Percentiles rank a stretch among this genome's conserved stretches.
phyloP scores from a whole-genome alignment of 129 eudicot genomes.

The Flaveria linearis region DNA sequence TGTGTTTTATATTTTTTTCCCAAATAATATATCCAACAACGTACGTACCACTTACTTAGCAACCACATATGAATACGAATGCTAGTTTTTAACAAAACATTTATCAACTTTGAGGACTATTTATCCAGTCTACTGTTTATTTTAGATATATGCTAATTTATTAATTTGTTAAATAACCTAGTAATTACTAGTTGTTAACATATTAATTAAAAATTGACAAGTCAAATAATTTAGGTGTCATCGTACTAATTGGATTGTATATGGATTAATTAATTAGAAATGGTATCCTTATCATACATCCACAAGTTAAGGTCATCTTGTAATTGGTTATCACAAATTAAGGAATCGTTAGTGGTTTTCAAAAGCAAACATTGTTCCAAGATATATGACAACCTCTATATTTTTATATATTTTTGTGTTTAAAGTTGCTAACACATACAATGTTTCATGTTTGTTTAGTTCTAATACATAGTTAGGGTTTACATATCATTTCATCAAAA shows the following conservation, averaged over 20 bases:
- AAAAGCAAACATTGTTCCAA: slow-evolving; percentile 32
- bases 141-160: background rate
- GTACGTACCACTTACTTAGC: background rate
- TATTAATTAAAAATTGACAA: background rate
- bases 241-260: background rate
- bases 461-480: background rate
- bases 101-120: background rate
- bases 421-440: background rate
- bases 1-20: background rate
- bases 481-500: no score
- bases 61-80: background rate
- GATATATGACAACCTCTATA: slow-evolving; percentile 19
- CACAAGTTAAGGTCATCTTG: slow-evolving; percentile 37
- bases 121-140: background rate
- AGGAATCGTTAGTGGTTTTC: slow-evolving; percentile 29
- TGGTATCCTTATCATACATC: slow-evolving; percentile 46
- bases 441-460: background rate
- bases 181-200: background rate
- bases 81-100: background rate
- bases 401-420: slow-evolving; percentile 4
- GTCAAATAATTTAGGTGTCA: background rate
- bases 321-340: slow-evolving; percentile 22
- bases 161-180: background rate
- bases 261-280: slow-evolving; percentile 34
- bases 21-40: background rate